Conservation (phyloP, 345 rosid species). For the Syzygium jambos region DNA sequence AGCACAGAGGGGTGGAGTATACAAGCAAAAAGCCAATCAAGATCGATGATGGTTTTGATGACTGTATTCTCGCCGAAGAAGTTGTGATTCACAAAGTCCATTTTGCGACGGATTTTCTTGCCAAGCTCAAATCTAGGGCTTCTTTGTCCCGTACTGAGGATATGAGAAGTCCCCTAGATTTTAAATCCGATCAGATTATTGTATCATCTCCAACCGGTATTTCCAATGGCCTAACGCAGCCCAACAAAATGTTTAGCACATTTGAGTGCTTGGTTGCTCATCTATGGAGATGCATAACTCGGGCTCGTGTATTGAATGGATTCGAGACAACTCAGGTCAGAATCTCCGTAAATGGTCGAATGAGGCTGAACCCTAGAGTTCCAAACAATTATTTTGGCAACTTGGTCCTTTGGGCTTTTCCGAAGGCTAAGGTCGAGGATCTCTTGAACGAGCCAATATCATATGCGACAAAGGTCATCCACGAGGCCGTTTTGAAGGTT, state of each 20-base stretch:
- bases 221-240: not conserved
- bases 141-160: not conserved
- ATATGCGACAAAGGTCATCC: constrained; percentile 14
- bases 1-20: constrained; percentile 17
- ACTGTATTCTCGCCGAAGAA: not conserved
- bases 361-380: constrained; percentile 5
- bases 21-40: constrained; percentile 1
- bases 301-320: constrained; percentile 7
- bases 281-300: constrained; percentile 18
- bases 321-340: constrained; percentile 7
- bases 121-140: constrained; percentile 15
- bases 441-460: constrained; percentile 7
- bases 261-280: constrained; percentile 20
- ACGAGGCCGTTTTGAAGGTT: constrained; percentile 11
- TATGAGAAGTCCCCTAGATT: not conserved
- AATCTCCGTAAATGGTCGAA: constrained; percentile 15
- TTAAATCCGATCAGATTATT: not conserved
- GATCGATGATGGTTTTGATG: not conserved
- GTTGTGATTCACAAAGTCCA: constrained; percentile 17
- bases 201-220: not conserved
- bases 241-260: constrained; percentile 7
- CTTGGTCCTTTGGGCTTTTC: constrained; percentile 26
- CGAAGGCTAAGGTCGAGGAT: constrained; percentile 15
- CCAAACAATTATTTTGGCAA: constrained; percentile 30
- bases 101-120: constrained; percentile 17